Evolutionary conservation across 2,329 filamentous ascomycete species (phyloP), one percentile per base, ranked within the genome.

Genomic region (Colletotrichum incanum): DNA sequence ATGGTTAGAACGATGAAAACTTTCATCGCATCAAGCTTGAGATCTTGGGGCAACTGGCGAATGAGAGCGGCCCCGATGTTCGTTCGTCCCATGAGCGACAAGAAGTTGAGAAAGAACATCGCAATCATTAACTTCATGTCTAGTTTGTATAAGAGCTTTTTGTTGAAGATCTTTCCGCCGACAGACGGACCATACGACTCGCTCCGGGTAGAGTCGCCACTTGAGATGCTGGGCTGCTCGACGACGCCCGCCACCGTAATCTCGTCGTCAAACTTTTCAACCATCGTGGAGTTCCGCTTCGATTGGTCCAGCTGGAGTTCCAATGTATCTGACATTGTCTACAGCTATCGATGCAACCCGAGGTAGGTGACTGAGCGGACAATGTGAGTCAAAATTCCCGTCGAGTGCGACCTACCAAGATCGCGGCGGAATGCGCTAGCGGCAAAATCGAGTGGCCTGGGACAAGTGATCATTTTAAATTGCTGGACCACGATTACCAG

Each of bases 111-210:
- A 54, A 79, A 77, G 37, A 79, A 74, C 62, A 79, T 77, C 1
- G 77, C 76, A 2, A 75, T 47, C 39, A 78, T 74, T 39, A 78
- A 54, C 43, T 74, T 72, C 62, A 67, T 45, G 18, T 74, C 73
- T 2, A 83, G 73, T 18, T 72, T 65, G 26, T 70, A 70, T 1
- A 80, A 65, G 18, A 84, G 75, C 73, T 83, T 82, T 45, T 31
- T 31, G 34, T 71, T 61, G 56, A 71, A 71, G 39, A n/a, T 14
- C 3, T 28, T 66, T n/a, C 8, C 55, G 11, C 52, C 28, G 31
- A 23, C 23, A 0, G 41, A 31, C 3, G 43, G 54, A n/a, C 37
- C 65, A 49, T 65, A 43, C 7, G 20, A 37, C 7, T 67, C 67
- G 39, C 41, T 59, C 18, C 55, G 49, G n/a, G 55, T 20, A 2